These are phyloP conservation scores for Alternaria tenuissima DNA, from an alignment of 2,329 filamentous ascomycete species.

Conservation along the genomic window DNA sequence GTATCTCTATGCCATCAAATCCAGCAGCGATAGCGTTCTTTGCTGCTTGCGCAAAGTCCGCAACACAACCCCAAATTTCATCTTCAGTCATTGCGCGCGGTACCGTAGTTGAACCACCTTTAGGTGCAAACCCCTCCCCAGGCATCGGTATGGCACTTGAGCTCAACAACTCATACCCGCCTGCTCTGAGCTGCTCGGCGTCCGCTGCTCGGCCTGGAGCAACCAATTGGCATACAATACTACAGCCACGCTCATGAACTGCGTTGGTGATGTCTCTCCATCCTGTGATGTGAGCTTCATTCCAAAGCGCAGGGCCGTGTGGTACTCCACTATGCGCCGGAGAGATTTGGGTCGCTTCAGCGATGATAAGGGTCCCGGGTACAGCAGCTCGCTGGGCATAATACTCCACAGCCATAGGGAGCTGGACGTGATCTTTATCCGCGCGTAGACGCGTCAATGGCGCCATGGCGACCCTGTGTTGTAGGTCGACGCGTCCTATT, in stretches of 20 bases:
- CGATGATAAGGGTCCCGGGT: background rate
- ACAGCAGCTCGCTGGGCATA: background rate
- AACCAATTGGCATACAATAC: background rate
- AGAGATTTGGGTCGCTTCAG: background rate
- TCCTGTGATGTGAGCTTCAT: background rate
- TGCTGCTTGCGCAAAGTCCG: conserved; percentile 51
- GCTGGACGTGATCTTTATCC: background rate
- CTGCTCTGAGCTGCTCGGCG: background rate
- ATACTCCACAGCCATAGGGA: background rate
- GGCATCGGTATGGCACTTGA: background rate
- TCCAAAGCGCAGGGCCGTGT: background rate
- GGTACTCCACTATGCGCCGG: background rate
- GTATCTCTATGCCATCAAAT: conserved; percentile 67
- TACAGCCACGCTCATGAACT: background rate
- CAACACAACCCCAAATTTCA: conserved; percentile 44
- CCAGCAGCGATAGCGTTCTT: conserved; percentile 58
- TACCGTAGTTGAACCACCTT: background rate
- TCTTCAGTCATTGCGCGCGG: conserved; percentile 39
- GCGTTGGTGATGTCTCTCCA: background rate
- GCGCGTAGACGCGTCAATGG: background rate
- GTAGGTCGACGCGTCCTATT: background rate
- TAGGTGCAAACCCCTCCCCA: background rate
- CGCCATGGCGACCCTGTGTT: background rate
- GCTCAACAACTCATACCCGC: background rate
- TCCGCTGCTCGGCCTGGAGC: background rate